Conservation (phyloP, 2,329 filamentous ascomycete species). For the Lachnellula willkommii region DNA sequence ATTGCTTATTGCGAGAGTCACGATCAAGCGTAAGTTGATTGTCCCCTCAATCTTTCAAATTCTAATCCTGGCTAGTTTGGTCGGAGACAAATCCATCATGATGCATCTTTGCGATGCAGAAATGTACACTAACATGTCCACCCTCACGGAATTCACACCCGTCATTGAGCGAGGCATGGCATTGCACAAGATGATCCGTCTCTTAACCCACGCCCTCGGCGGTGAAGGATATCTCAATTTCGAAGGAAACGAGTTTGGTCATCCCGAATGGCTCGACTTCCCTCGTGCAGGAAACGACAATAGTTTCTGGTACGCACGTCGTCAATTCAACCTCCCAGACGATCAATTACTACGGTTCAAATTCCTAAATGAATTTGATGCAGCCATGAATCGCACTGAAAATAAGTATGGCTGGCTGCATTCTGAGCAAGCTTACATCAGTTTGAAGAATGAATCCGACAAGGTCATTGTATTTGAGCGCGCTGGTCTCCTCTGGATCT, state of each 20-base stretch:
- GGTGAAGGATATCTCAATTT: conserved; percentile 98
- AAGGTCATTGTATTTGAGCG: conserved; percentile 96
- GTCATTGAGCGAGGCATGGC: conserved; percentile 86
- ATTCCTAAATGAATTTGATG: conserved; percentile 91
- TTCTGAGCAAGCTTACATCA: conserved; percentile 80
- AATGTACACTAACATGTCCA: conserved; percentile 97
- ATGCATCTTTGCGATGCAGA: conserved; percentile 98
- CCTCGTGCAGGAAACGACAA: conserved; percentile 88
- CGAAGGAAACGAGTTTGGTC: conserved; percentile 97
- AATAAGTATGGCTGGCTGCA: conserved; percentile 89
- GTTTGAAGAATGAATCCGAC: conserved; percentile 86
- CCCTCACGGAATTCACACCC: conserved; percentile 73
- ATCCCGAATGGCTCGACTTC: conserved; percentile 98
- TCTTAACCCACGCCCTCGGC: conserved; percentile 84
- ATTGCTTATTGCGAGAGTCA: conserved; percentile 97
- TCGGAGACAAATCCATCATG: conserved; percentile 94
- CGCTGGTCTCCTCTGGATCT: conserved; percentile 83
- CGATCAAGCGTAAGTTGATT: conserved; percentile 76
- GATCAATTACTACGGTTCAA: conserved; percentile 81
- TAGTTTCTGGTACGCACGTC: conserved; percentile 89
- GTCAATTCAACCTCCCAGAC: conserved; percentile 88
- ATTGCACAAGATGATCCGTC: conserved; percentile 94
- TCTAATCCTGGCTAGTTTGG: conserved; percentile 54
- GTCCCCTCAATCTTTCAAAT: background rate
- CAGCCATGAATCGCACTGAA: conserved; percentile 82